Evolutionary conservation across 2,329 filamentous ascomycete genomes (phyloP), one percentile per base, ranked within the genome.

Genomic region (Sphaerulina musiva): DNA sequence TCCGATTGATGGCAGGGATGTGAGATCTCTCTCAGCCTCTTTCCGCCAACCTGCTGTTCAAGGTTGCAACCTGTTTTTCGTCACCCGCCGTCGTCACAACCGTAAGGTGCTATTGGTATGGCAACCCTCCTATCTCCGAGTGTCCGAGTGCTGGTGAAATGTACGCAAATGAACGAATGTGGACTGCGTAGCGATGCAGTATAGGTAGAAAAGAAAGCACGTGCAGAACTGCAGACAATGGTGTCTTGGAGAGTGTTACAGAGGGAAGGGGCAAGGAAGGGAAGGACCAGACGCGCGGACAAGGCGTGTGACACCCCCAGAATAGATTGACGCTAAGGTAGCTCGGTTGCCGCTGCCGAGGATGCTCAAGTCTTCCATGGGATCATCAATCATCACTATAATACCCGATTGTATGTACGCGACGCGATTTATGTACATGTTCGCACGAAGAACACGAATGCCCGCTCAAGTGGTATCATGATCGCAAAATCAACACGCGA

Each of bases 11-110:
- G 41, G 48, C 48, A 51, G 48, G 48, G 48, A 51, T 51, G 38
- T 43, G 47, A 50, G 44, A 50, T 49, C 40, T 38, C 40, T 38
- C 39, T 20, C 48, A 43, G 39, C 40, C 48, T 39, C 48, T 23
- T 29, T 29, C 40, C 7, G 40, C 40, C 14, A 42, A 42, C 40
- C 5, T 17, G 11, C 14, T 11, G 36, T 39, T 39, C 20, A 17
- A 17, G 14, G 14, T 17, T 11, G 7, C 20, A 4, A 12, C 41
- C 42, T 12, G 20, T 20, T 20, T 26, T 26, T 26, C 26, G 11
- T 26, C 42, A n/a, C 42, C 42, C 11, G 42, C 42, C 11, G 42
- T 44, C 26, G 17, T 3, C 5, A 44, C 26, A 29, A 29, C 26
- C 5, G 29, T 20, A 20, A 17, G 14, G 14, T 17, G 14, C 2